Percentiles rank a stretch among this genome's conserved stretches.
These are phyloP conservation scores for Vaccinium myrtillus DNA, from an alignment of 148 eudicot species.

Conservation along the genomic window DNA sequence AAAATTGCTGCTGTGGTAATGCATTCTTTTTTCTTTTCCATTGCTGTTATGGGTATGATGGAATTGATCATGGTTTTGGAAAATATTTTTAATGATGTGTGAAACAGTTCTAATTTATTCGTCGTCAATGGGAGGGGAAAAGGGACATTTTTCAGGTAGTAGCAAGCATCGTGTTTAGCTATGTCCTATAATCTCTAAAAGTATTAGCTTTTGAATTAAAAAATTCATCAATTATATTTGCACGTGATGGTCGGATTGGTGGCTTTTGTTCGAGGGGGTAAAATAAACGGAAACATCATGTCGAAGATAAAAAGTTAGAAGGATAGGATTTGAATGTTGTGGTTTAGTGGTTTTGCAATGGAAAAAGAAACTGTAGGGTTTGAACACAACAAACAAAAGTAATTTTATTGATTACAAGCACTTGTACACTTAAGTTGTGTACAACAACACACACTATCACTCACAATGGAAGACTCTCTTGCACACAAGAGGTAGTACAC, in stretches of 20 bases:
- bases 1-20: slow-evolving; percentile 88
- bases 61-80: too few species aligned
- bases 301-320: background rate
- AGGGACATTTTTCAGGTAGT: background rate
- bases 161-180: background rate
- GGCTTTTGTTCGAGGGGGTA: background rate
- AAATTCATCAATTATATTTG: background rate
- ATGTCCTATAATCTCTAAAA: background rate
- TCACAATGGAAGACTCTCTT: too few species aligned
- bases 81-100: background rate
- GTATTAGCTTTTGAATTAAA: background rate
- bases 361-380: too few species aligned
- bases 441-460: too few species aligned
- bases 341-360: background rate
- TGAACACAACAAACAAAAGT: too few species aligned
- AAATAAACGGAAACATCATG: background rate
- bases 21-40: background rate
- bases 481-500: too few species aligned
- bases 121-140: background rate
- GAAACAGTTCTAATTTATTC: background rate
- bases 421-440: too few species aligned
- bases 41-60: background rate
- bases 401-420: too few species aligned
- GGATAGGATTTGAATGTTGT: background rate
- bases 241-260: background rate